Conservation (phyloP, 225 moss, liverwort and hornwort genomes). For the Bryoerythrophyllum caledonicum region DNA sequence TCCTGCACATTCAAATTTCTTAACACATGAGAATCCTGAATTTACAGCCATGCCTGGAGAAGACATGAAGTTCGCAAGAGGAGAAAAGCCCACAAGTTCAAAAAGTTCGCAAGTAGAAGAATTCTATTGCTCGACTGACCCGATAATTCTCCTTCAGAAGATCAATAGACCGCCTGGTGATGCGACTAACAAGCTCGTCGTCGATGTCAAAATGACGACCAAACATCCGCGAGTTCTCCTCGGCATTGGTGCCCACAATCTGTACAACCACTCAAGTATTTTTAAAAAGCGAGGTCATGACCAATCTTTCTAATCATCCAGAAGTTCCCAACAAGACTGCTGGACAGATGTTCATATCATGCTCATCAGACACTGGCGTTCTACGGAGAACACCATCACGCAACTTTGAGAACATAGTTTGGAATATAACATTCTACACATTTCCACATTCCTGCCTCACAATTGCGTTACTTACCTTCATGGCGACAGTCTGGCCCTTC, state of each 20-base stretch:
- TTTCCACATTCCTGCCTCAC: not conserved
- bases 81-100: not conserved
- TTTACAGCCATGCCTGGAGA: not conserved
- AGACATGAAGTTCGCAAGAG: not conserved
- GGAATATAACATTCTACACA: not conserved
- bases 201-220: conserved; percentile 96
- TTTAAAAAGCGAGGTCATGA: not conserved
- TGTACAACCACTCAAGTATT: conserved; percentile 33
- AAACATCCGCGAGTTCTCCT: conserved; percentile 95
- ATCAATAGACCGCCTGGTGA: conserved; percentile 89
- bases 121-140: conserved; percentile 39
- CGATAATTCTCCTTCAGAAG: conserved; percentile 98
- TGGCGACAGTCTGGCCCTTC: conserved; percentile 94
- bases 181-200: conserved; percentile 95
- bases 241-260: conserved; percentile 97
- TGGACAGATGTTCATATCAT: conserved; percentile 11
- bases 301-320: not conserved
- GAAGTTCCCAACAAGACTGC: not conserved
- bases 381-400: not conserved
- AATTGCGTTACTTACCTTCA: conserved; percentile 62
- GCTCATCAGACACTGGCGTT: not conserved
- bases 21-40: conserved; percentile 7
- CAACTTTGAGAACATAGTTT: not conserved
- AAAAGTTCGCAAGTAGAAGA: not conserved
- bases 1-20: conserved; percentile 44